phyloP scores from a whole-genome alignment of 768 basidiomycete genomes.

The Mycena albidolilacea region DNA sequence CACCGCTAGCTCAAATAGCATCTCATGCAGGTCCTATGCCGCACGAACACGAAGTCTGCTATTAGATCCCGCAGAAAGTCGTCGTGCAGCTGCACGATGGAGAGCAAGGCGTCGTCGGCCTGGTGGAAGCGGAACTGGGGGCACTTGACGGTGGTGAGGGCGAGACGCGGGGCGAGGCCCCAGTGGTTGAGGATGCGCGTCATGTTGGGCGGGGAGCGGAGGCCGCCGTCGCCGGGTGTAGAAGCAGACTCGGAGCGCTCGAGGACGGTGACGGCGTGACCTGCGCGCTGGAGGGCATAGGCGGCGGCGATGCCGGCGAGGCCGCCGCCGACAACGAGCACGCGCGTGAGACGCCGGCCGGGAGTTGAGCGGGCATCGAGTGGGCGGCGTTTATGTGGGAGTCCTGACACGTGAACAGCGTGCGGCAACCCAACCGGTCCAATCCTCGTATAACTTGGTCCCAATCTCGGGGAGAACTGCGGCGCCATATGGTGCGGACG shows the following conservation, averaged over 20 bases:
- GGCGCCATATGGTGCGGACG: no score
- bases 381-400: no score
- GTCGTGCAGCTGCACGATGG: slow-evolving; percentile 62
- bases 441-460: no score
- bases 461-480: no score
- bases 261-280: slow-evolving; percentile 73
- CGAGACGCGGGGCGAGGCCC: slow-evolving; percentile 64
- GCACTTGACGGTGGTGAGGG: slow-evolving; percentile 53
- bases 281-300: slow-evolving; percentile 66
- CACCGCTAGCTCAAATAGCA: slow-evolving; percentile 63
- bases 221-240: slow-evolving; percentile 34
- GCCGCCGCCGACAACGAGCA: slow-evolving; percentile 62
- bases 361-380: slow-evolving; percentile 48
- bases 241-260: slow-evolving; percentile 48
- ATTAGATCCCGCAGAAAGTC: slow-evolving; percentile 59
- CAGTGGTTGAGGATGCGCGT: slow-evolving; percentile 69
- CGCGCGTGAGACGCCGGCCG: slow-evolving; percentile 47
- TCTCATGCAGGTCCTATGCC: slow-evolving; percentile 69
- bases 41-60: slow-evolving; percentile 51
- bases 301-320: slow-evolving; percentile 72
- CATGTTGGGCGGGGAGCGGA: slow-evolving; percentile 66
- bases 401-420: no score
- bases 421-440: no score
- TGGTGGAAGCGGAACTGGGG: slow-evolving; percentile 48
- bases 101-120: slow-evolving; percentile 46